Conservation (phyloP, 352 stramenopile genomes). For the Blastocystis sp. region DNA sequence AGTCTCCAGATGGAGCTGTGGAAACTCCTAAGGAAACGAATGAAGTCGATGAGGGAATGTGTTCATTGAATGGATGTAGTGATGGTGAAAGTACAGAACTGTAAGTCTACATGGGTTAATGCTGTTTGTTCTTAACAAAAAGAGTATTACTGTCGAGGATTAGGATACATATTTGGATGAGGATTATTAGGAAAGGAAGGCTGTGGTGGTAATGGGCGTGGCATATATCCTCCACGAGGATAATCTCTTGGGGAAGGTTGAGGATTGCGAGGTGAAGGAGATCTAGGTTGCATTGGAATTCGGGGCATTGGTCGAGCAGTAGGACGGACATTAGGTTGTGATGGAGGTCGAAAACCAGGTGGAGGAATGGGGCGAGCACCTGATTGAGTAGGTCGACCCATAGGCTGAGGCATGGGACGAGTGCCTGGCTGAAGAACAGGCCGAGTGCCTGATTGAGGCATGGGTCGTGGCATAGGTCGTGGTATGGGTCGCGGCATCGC, state of each 20-base stretch:
- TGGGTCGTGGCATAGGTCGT: neutral
- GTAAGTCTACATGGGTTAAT: slow-evolving; percentile 10
- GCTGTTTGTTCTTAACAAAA: slow-evolving; percentile 14
- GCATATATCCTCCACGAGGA: neutral
- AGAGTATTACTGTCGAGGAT: neutral
- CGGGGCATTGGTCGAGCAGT: neutral
- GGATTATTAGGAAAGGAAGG: neutral
- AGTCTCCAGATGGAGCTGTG: slow-evolving; percentile 63
- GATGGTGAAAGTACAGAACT: slow-evolving; percentile 29
- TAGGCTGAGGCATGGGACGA: neutral
- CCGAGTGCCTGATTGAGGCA: neutral
- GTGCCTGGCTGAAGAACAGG: neutral
- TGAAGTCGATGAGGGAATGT: slow-evolving; percentile 39
- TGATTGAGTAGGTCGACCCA: neutral
- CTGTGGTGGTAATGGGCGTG: neutral
- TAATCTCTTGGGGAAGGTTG: no score
- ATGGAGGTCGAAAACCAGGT: neutral
- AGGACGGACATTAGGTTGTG: neutral
- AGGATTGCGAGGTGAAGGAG: no score
- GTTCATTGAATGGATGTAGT: slow-evolving; percentile 12
- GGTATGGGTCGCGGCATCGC: neutral
- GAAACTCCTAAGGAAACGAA: neutral
- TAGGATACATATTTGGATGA: neutral
- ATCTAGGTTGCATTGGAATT: no score
- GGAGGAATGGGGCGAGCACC: neutral